These are phyloP conservation scores for Cyclotella baltica DNA, from an alignment of 108 stramenopile species.

Conservation along the genomic window DNA sequence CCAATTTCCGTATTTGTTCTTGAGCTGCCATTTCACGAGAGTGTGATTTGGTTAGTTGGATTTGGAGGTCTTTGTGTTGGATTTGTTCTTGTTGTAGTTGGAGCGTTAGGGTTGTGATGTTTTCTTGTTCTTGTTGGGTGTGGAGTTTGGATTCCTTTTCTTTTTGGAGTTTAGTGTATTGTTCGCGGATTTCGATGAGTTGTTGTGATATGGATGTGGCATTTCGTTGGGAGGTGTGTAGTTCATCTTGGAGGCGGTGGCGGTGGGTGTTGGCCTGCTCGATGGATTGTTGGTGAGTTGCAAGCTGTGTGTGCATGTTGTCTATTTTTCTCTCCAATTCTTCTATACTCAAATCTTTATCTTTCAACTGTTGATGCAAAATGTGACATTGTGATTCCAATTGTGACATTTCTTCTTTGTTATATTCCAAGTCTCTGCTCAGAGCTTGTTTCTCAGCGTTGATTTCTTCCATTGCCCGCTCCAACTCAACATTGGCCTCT, in stretches of 20 bases:
- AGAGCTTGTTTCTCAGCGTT: constrained; percentile 18
- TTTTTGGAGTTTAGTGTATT: constrained; percentile 24
- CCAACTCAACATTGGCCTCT: constrained; percentile 48
- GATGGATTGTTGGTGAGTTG: constrained; percentile 19
- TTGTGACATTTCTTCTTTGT: constrained; percentile 17
- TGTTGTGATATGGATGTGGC: constrained; percentile 37
- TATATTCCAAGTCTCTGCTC: constrained; percentile 22
- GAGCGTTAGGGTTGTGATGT: not conserved
- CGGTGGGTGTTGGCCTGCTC: constrained; percentile 20
- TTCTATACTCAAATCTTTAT: constrained; percentile 10
- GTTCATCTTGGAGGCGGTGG: constrained; percentile 45
- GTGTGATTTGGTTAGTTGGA: not conserved
- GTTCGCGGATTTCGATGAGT: constrained; percentile 32
- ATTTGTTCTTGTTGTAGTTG: constrained; percentile 22
- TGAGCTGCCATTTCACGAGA: not conserved
- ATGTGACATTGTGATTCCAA: constrained; percentile 12
- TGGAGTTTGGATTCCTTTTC: constrained; percentile 9
- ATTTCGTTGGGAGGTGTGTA: constrained; percentile 36
- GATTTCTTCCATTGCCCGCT: constrained; percentile 23
- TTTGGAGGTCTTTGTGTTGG: constrained; percentile 1
- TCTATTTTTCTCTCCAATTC: constrained; percentile 33
- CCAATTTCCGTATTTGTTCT: constrained; percentile 16
- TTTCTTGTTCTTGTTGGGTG: not conserved
- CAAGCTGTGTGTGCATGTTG: constrained; percentile 15
- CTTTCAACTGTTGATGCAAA: constrained; percentile 15